Evolutionary conservation across 116 monocot genomes (phyloP), one percentile per base, ranked within the genome.

Genomic region (Papilionanthe hybrid): DNA sequence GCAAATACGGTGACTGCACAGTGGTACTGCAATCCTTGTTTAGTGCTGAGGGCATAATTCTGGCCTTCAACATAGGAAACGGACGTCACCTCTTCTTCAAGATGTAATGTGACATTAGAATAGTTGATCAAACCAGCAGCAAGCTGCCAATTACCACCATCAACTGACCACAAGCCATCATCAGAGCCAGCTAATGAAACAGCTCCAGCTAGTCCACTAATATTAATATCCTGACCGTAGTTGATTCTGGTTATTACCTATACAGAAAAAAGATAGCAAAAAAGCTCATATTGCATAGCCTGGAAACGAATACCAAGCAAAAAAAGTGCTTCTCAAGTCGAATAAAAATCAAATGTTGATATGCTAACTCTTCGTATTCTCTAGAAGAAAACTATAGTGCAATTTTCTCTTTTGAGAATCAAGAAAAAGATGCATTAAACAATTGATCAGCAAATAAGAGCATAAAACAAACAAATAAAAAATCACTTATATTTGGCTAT

Each of bases 171-270:
- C 47, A 93, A 75, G 42, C 93, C 93, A 13, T 82, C 66, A 72
- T 87, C 88, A 76, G 99, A 95, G 75, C 99, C 95, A 72, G 95
- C 99, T 72, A 99, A 83, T 60, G 93, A 91, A 69, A 99, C 92
- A 19, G 93, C 93, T 25, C 99, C 99, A n/a, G 99, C 99, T 55
- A 99, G 87, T 44, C 99, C 99, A 84, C 99, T 99, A 25, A 99
- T 95, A 42, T 53, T 86, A 18, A 85, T 83, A 80, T 82, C 85
- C 85, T 99, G 99, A 22, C 99, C 99, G 84, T 99, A 99, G 74
- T 99, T 99, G 56, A 99, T 92, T 85, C 99, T 91, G 72, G 90
- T 92, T 76, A 99, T 90, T 30, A 99, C 95, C 99, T 95, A 83
- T 30, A 76, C 78, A 83, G 25, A 53, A 42, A 42, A 73, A 73